These are phyloP conservation scores for Penicillium coffeae DNA, from an alignment of 495 filamentous ascomycete species.

Conservation along the genomic window DNA sequence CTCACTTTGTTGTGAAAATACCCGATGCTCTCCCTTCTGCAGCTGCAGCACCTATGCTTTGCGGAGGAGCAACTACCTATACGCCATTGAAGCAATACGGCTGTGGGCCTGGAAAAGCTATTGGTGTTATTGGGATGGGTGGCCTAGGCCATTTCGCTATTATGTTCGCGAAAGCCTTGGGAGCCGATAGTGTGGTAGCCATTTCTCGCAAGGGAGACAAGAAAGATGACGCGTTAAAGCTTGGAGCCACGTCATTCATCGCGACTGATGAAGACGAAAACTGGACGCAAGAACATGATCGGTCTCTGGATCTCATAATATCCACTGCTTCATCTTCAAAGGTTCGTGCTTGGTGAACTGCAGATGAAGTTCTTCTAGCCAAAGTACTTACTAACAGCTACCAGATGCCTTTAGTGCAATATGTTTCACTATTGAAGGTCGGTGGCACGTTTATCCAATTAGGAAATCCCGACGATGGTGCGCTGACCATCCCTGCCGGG, in stretches of 20 bases:
- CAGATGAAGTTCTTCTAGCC: too few species aligned
- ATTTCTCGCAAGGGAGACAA: conserved; percentile 70
- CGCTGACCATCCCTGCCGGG: conserved; percentile 54
- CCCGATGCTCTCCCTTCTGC: conserved; percentile 57
- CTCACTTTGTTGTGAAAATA: conserved; percentile 76
- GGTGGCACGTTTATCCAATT: conserved; percentile 79
- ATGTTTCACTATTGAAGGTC: conserved; percentile 61
- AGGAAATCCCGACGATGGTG: conserved; percentile 65
- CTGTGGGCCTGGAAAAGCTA: conserved; percentile 73
- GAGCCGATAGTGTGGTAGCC: conserved; percentile 73
- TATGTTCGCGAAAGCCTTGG: conserved; percentile 61
- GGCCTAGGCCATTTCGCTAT: conserved; percentile 72
- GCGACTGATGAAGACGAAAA: conserved; percentile 74
- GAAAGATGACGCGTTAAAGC: conserved; percentile 63
- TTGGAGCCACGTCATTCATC: conserved; percentile 64
- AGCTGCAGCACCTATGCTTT: conserved; percentile 81
- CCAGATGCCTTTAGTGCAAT: conserved; percentile 75
- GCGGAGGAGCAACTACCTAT: conserved; percentile 77
- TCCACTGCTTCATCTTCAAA: conserved; percentile 68
- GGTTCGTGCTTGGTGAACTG: too few species aligned
- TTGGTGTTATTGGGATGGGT: conserved; percentile 81
- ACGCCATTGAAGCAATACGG: conserved; percentile 68
- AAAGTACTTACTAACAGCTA: too few species aligned
- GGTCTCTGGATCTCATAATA: conserved; percentile 73
- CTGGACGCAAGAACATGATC: conserved; percentile 62